A percentile compares a stretch with the other conserved stretches of the same genome.
Evolutionary conservation across 768 basidiomycete genomes (phyloP).

Genomic region (Hemileccinum rubropunctum): DNA sequence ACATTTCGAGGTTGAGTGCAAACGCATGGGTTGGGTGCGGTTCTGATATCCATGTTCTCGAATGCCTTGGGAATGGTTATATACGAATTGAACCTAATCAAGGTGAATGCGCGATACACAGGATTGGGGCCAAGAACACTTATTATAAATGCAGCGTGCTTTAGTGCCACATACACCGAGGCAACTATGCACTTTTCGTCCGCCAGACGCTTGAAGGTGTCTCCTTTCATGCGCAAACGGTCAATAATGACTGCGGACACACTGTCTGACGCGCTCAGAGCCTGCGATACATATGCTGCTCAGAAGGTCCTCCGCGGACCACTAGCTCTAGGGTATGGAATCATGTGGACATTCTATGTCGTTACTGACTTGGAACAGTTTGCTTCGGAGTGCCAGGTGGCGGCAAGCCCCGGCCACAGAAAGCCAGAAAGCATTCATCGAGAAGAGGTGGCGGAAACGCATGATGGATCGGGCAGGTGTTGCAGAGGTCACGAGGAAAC

Average conservation of each 20-base stretch:
- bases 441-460: slow-evolving; percentile 46
- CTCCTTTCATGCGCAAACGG: slow-evolving; percentile 54
- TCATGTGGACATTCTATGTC: neutral
- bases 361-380: slow-evolving; percentile 34
- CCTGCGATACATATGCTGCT: slow-evolving; percentile 64
- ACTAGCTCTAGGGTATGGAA: slow-evolving; percentile 47
- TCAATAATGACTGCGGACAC: slow-evolving; percentile 51
- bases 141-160: slow-evolving; percentile 31
- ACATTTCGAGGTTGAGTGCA: slow-evolving; percentile 51
- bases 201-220: slow-evolving; percentile 43
- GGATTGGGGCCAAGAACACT: neutral
- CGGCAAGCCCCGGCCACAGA: slow-evolving; percentile 58
- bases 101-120: slow-evolving; percentile 24
- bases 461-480: slow-evolving; percentile 16
- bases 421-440: slow-evolving; percentile 54
- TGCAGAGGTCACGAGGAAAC: slow-evolving; percentile 30
- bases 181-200: slow-evolving; percentile 44
- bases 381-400: slow-evolving; percentile 67
- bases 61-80: slow-evolving; percentile 68
- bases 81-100: slow-evolving; percentile 55
- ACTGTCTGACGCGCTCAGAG: slow-evolving; percentile 60
- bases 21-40: slow-evolving; percentile 84
- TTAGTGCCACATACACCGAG: slow-evolving; percentile 54
- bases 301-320: slow-evolving; percentile 53
- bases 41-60: slow-evolving; percentile 64